Percentiles rank a stretch among this genome's conserved stretches.
phyloP scores from a whole-genome alignment of 2,329 filamentous ascomycete genomes.

The Monosporascus ibericus region DNA sequence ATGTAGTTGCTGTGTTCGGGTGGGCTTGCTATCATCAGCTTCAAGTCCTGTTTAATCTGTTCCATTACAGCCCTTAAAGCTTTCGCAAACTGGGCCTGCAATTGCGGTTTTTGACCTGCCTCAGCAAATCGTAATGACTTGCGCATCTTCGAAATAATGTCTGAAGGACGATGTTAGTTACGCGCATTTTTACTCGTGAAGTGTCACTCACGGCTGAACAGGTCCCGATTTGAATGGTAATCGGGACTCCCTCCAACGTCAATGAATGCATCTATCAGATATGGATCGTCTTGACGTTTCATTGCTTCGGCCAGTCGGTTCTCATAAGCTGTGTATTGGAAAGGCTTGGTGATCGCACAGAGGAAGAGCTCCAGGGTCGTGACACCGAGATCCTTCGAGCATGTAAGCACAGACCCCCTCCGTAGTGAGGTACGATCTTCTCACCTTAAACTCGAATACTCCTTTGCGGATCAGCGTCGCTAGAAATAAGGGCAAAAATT shows the following conservation, averaged over 20 bases:
- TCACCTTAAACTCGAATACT: slow-evolving; percentile 38
- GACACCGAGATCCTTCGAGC: slow-evolving; percentile 32
- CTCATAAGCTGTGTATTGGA: slow-evolving; percentile 39
- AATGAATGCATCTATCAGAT: slow-evolving; percentile 34
- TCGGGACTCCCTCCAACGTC: slow-evolving; percentile 33
- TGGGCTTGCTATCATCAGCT: slow-evolving; percentile 26
- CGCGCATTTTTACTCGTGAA: background rate
- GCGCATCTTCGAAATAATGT: slow-evolving; percentile 44
- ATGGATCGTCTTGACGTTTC: slow-evolving; percentile 33
- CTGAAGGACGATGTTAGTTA: slow-evolving; percentile 15
- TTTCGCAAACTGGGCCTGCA: slow-evolving; percentile 36
- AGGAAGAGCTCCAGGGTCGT: slow-evolving; percentile 48
- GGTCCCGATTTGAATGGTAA: slow-evolving; percentile 41
- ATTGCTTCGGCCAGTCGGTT: slow-evolving; percentile 43
- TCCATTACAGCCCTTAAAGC: slow-evolving; percentile 44
- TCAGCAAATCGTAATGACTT: slow-evolving; percentile 35
- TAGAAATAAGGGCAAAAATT: slow-evolving; percentile 45
- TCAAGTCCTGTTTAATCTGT: slow-evolving; percentile 47
- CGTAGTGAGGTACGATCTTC: slow-evolving; percentile 3
- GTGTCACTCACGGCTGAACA: slow-evolving; percentile 40
- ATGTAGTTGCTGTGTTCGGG: slow-evolving; percentile 42
- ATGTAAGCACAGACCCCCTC: slow-evolving; percentile 6
- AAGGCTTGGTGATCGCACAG: slow-evolving; percentile 45
- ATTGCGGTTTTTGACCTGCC: slow-evolving; percentile 26
- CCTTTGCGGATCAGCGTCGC: slow-evolving; percentile 40